A percentile compares a stretch with the other conserved stretches of the same genome.
Conservation (phyloP, 202 grass and related monocot species). For the Setaria italica region DNA sequence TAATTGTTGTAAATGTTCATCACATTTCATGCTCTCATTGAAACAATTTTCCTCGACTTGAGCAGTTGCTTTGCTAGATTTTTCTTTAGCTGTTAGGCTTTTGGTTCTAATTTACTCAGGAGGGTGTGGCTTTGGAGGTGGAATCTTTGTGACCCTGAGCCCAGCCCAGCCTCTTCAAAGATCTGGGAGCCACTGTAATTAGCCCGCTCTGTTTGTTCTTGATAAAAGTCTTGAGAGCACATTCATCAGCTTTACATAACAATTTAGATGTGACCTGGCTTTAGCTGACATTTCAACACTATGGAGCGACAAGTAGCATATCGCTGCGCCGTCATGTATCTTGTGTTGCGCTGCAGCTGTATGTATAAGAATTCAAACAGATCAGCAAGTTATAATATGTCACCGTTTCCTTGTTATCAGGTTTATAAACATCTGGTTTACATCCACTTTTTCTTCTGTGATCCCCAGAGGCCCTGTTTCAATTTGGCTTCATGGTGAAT, state of each 20-base stretch:
- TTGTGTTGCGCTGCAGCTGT: background rate
- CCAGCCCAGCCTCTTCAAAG: constrained; percentile 41
- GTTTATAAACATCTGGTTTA: background rate
- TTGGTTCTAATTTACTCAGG: constrained; percentile 58
- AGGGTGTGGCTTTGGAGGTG: constrained; percentile 53
- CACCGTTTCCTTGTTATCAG: background rate
- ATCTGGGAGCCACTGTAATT: constrained; percentile 74
- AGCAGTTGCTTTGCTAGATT: constrained; percentile 64
- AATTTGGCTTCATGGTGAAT: no score
- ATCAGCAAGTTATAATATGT: background rate
- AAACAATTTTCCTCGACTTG: constrained; percentile 68
- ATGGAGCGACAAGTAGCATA: background rate
- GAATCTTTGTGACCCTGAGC: constrained; percentile 52
- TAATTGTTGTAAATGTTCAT: constrained; percentile 88
- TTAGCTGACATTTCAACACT: constrained; percentile 16
- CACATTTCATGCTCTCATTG: constrained; percentile 62
- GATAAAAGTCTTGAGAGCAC: constrained; percentile 25
- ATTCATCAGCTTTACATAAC: constrained; percentile 39
- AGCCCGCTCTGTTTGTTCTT: constrained; percentile 45
- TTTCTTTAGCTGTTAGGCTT: constrained; percentile 57
- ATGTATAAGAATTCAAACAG: background rate
- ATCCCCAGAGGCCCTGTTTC: no score
- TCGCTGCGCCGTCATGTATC: background rate
- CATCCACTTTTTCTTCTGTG: background rate
- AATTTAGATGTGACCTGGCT: constrained; percentile 44